phyloP scores from a whole-genome alignment of 1,284 basidiomycete genomes.

The Termitomyces sp. region DNA sequence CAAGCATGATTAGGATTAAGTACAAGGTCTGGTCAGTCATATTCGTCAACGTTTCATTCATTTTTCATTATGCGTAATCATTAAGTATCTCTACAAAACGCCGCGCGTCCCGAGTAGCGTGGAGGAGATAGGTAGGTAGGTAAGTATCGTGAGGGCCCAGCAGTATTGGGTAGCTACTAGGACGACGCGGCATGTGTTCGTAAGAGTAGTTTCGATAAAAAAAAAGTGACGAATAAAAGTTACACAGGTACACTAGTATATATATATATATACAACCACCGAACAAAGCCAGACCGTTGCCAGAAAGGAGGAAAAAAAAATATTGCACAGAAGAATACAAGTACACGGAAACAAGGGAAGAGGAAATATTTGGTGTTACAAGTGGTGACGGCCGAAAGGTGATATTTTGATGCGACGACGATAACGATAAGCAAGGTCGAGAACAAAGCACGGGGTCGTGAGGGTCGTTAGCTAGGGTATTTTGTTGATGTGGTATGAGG shows the following conservation, averaged over 20 bases:
- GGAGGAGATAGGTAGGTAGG: background rate
- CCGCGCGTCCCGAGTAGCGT: slow-evolving; percentile 10
- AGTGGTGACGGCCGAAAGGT: slow-evolving; percentile 6
- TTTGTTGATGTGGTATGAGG: slow-evolving; percentile 16
- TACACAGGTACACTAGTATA: slow-evolving; percentile 3
- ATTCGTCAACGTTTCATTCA: background rate
- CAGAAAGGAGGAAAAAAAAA: slow-evolving; percentile 2
- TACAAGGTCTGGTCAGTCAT: background rate
- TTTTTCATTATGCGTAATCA: slow-evolving; percentile 13
- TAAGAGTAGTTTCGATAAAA: slow-evolving; percentile 1
- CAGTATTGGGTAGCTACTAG: slow-evolving; percentile 6
- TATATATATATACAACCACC: slow-evolving; percentile 16
- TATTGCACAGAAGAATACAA: slow-evolving; percentile 8
- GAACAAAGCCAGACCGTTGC: slow-evolving; percentile 7
- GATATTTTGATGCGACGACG: slow-evolving; percentile 11
- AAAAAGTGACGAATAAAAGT: slow-evolving; percentile 9
- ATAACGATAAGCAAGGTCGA: slow-evolving; percentile 15
- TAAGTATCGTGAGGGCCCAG: background rate
- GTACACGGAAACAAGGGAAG: slow-evolving; percentile 12
- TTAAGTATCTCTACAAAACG: slow-evolving; percentile 10
- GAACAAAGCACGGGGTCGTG: slow-evolving; percentile 9
- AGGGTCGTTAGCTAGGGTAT: slow-evolving; percentile 13
- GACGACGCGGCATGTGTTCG: slow-evolving; percentile 8
- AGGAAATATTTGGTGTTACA: slow-evolving; percentile 11
- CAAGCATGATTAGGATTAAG: background rate